A percentile compares a stretch with the other conserved stretches of the same genome.
Conservation (phyloP, 345 rosid species). For the Gossypium turneri region DNA sequence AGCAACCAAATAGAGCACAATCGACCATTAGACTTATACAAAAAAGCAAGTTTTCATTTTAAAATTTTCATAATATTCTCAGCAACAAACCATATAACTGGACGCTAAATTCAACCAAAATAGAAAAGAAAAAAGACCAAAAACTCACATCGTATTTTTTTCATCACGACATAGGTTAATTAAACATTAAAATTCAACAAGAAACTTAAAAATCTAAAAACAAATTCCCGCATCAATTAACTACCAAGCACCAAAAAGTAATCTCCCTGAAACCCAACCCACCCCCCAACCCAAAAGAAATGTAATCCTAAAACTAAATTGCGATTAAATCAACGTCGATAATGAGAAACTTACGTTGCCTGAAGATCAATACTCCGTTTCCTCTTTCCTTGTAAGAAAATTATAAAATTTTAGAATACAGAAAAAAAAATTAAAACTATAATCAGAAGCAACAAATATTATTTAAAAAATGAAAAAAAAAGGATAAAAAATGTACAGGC, state of each 20-base stretch:
- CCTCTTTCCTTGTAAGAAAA: not conserved
- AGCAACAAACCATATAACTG: not conserved
- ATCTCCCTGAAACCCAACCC: not conserved
- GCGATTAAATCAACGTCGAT: not conserved
- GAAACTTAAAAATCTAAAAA: not conserved
- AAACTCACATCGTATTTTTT: not conserved
- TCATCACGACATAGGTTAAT: slow-evolving; percentile 15
- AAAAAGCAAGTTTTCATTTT: not conserved
- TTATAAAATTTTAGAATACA: no score
- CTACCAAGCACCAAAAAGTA: not conserved
- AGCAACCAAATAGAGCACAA: not conserved
- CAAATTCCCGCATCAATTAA: slow-evolving; percentile 18
- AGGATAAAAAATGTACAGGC: no score
- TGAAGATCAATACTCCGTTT: slow-evolving; percentile 8
- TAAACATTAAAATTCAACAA: not conserved
- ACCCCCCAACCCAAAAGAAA: not conserved
- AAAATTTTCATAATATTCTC: not conserved
- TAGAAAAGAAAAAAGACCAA: not conserved
- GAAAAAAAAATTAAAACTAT: not conserved
- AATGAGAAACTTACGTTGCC: slow-evolving; percentile 8
- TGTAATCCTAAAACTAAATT: not conserved
- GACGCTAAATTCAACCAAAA: not conserved
- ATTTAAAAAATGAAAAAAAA: not conserved
- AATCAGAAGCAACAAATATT: not conserved
- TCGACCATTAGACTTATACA: not conserved